Evolutionary conservation across 139 green algal species (phyloP), one percentile per base, ranked within the genome.

Genomic region (Micractinium conductrix): DNA sequence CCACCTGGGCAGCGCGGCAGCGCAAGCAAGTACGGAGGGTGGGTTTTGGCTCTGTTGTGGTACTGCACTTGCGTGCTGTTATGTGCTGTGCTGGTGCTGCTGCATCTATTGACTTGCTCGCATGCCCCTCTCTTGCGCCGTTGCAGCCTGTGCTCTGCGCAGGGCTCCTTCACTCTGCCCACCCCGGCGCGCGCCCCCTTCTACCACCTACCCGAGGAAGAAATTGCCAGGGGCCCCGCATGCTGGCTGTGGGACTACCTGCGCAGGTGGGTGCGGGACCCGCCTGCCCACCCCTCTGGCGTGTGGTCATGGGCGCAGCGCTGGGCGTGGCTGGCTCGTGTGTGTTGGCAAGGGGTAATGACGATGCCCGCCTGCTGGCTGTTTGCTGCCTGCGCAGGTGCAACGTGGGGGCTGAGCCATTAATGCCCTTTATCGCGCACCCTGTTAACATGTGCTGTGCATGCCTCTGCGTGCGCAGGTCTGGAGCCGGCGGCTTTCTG

Each of bases 231-330:
- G 30, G 96, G 97, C 8, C 97, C 97, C 19, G 97, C 96, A 40
- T 97, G 92, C 83, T 99, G 97, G 97, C 91, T 99, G 78, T 99
- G 97, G 97, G 97, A 99, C 91, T 99, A 99, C 86, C 80, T 98
- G 63, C 78, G 87, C 5, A 74, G 90, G 43, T 82, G 60, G 40
- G 44, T 55, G n/a, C n/a, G n/a, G n/a, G n/a, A n/a, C n/a, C n/a
- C n/a, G n/a, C n/a, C n/a, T n/a, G n/a, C n/a, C n/a, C n/a, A n/a
- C n/a, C n/a, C n/a, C n/a, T n/a, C n/a, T n/a, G n/a, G n/a, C n/a
- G n/a, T n/a, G n/a, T n/a, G n/a, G n/a, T n/a, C n/a, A n/a, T n/a
- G n/a, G n/a, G n/a, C n/a, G n/a, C n/a, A n/a, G n/a, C n/a, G n/a
- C n/a, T n/a, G n/a, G n/a, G n/a, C n/a, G n/a, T n/a, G n/a, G n/a